phyloP scores from a whole-genome alignment of 148 eudicot genomes.

The Rhododendron vialii region DNA sequence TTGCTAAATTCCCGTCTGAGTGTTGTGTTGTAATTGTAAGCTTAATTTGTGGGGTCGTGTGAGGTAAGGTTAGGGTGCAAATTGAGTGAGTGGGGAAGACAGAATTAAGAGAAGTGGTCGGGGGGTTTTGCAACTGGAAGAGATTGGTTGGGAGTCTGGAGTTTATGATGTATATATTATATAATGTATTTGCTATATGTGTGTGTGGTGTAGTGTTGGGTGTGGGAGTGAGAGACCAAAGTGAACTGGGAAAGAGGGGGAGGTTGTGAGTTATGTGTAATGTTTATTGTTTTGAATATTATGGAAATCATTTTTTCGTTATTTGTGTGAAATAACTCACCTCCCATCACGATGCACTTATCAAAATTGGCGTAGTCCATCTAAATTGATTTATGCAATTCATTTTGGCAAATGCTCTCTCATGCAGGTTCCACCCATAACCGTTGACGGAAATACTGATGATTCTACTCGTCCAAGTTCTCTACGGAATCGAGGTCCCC shows the following conservation, averaged over 20 bases:
- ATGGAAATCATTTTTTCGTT: neutral
- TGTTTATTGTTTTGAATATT: neutral
- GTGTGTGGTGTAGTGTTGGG: neutral
- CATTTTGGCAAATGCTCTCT: conserved; percentile 4
- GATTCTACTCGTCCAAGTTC: conserved; percentile 35
- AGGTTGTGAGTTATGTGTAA: neutral
- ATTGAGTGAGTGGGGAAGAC: neutral
- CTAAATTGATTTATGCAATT: neutral
- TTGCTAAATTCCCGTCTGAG: neutral
- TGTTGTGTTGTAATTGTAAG: neutral
- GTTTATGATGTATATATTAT: neutral
- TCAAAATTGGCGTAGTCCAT: neutral
- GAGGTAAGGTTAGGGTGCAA: neutral
- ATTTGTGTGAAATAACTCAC: neutral
- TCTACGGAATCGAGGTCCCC: conserved; percentile 27
- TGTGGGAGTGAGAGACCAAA: neutral
- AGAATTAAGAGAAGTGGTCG: neutral
- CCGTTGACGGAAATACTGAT: conserved; percentile 38
- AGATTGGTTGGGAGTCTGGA: too few relatives aligned
- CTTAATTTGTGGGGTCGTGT: neutral
- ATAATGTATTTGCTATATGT: neutral
- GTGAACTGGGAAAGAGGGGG: neutral
- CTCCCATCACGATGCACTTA: neutral
- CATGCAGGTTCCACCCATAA: conserved; percentile 54
- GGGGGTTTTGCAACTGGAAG: neutral